Conservation (phyloP, 129 eudicot species). For the Flaveria linearis region DNA sequence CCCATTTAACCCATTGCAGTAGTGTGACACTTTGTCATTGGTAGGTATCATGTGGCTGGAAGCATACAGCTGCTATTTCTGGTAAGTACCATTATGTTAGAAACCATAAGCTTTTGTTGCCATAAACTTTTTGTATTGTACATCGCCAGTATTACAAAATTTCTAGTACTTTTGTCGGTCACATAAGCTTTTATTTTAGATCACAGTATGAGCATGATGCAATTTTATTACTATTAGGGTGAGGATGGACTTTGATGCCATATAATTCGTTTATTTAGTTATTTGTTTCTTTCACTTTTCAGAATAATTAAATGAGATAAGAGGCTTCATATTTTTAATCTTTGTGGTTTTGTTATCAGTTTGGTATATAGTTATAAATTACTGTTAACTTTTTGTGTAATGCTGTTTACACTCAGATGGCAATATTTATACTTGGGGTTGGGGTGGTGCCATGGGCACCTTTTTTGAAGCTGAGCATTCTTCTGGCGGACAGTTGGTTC, state of each 20-base stretch:
- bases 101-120: slow-evolving; percentile 13
- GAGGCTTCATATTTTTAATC: slow-evolving; percentile 7
- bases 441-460: slow-evolving; percentile 98
- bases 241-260: background rate
- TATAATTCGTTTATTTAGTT: background rate
- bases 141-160: background rate
- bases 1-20: background rate
- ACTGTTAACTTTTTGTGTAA: slow-evolving; percentile 17
- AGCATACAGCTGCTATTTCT: slow-evolving; percentile 97
- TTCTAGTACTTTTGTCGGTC: background rate
- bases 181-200: background rate
- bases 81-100: slow-evolving; percentile 46
- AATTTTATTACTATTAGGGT: background rate
- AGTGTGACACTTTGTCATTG: slow-evolving; percentile 19
- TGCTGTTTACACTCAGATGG: slow-evolving; percentile 51
- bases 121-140: no score
- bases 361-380: background rate
- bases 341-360: background rate
- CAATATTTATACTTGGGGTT: slow-evolving; percentile 89
- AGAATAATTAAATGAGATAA: slow-evolving; percentile 5
- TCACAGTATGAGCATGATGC: slow-evolving; percentile 1
- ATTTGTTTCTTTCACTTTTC: background rate
- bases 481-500: slow-evolving; percentile 97
- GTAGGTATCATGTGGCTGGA: slow-evolving; percentile 99
- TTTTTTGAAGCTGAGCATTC: slow-evolving; percentile 88